Base-by-base conservation (phyloP, 163 green algal species). In the Prototheca cutis region DNA sequence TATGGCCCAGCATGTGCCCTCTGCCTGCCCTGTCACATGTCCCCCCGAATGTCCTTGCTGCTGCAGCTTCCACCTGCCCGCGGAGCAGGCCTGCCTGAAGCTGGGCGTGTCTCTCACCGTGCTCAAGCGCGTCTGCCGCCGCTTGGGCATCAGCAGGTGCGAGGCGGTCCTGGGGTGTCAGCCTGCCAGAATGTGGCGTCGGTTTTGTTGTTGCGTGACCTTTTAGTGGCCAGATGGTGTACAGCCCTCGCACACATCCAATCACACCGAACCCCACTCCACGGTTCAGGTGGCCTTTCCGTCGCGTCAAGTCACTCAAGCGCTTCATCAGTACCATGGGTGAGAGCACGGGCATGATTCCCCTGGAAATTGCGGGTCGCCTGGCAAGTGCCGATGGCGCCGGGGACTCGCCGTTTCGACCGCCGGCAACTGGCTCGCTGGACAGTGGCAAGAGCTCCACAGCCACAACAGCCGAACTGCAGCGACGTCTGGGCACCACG, bases 11-110 rank as follows among this genome's bases (percentile, higher is more conserved):
- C 36, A 10, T 45, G 36, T 15, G 13, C 13, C 13, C 36, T 15
- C 36, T 45, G 36, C 36, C 13, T 45, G 36, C 36, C 36, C n/a
- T n/a, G n/a, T n/a, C n/a, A n/a, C n/a, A n/a, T 54, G 24, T 36
- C 23, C 48, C 21, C 19, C 13, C 13, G 0, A 0, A 8, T 51
- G 5, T 54, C 24, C 5, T 5, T 17, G 8, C 55, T 55, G 24
- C 30, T 53, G 2, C 59, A 70, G 63, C 45, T 70, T 70, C 30
- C 55, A 70, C 48, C 39, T 70, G 15, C 63, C 63, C 19, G 55
- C 63, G 1, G 55, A 64, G 28, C 42, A 70, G 34, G 63, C 63
- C 1, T 49, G 55, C 28, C 25, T 24, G 24, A 40, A 48, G n/a
- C 45, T 70, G 48, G 34, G 63, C 19, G 48, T 70, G 0, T 70